A percentile compares a stretch with the other conserved stretches of the same genome.
phyloP scores from a whole-genome alignment of 2,329 filamentous ascomycete species.

The Aspergillus latus region DNA sequence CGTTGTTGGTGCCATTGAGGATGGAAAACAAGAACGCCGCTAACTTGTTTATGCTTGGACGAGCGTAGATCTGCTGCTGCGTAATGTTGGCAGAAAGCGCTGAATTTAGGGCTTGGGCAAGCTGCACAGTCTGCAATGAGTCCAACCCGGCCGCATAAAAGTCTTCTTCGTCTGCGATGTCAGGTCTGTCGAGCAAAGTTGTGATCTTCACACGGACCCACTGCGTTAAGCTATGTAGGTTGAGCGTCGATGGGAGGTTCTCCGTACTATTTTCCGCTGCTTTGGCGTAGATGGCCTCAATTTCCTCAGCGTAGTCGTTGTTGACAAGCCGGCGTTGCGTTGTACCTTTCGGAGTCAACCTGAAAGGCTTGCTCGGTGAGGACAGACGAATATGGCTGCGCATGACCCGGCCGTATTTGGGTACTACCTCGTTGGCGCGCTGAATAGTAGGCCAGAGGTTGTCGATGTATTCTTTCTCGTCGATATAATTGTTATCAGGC shows the following conservation, averaged over 20 bases:
- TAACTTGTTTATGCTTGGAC: slow-evolving; percentile 2
- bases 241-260: not conserved
- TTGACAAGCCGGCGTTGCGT: slow-evolving; percentile 4
- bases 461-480: slow-evolving; percentile 9
- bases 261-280: not conserved
- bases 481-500: not conserved
- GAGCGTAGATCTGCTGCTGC: slow-evolving; percentile 3
- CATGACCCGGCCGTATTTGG: slow-evolving; percentile 8
- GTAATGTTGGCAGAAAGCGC: slow-evolving; percentile 1
- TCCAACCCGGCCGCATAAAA: slow-evolving; percentile 10
- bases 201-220: not conserved
- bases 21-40: not conserved
- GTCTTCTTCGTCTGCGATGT: not conserved
- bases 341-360: slow-evolving; percentile 10
- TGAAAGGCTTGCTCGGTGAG: slow-evolving; percentile 4
- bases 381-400: slow-evolving; percentile 6
- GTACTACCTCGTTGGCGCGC: slow-evolving; percentile 4
- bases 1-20: not conserved
- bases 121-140: slow-evolving; percentile 11
- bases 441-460: slow-evolving; percentile 12
- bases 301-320: slow-evolving; percentile 10
- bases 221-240: not conserved
- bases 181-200: not conserved
- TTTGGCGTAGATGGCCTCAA: slow-evolving; percentile 4
- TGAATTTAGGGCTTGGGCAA: not conserved